Base-by-base conservation (phyloP, 148 eudicot species). In the Fagopyrum esculentum region DNA sequence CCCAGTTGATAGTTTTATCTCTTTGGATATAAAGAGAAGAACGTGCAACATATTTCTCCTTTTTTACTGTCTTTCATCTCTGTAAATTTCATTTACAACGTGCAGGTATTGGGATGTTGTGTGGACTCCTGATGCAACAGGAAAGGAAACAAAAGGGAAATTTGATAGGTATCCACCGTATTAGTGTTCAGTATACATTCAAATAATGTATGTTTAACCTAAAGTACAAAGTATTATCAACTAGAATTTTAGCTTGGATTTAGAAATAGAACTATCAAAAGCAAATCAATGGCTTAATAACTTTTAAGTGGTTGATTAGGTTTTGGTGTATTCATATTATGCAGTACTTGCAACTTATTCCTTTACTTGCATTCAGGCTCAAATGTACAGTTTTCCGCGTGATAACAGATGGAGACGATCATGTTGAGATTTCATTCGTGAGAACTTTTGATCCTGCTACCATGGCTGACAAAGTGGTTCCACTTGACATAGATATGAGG, bases 401-500 rank as follows among this genome's bases (percentile, higher is more conserved):
- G 6, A 81, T 91, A 10, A 59, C 60, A 6, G 82, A 86, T 49
- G 82, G 76, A 76, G 83, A 85, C 26, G 82, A 90, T n/a, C 93
- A 87, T 73, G 52, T 90, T 2, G 98, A 95, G 76, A 43, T 95
- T 54, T 95, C 98, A 3, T 95, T 95, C 69, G 73, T 76, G 13
- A 83, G 84, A 71, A 66, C 80, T 3, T 90, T 86, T 80, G 49
- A 90, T 74, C 50, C 79, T 13, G 64, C 84, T 4, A 43, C 43
- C 9, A 50, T 68, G 55, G 0, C 72, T 71, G 2, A 75, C 63
- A 3, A 75, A 69, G 5, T 4, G 51, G 82, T 79, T 22, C 96
- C 98, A 0, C 71, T 94, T 77, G 89, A 88, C 51, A 63, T 94
- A 8, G 98, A 94, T 82, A 86, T 87, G 82, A 91, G 97, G 98